Percentiles rank a stretch among this genome's conserved stretches.
Conservation (phyloP, 2,329 filamentous ascomycete genomes). For the Aphanoascus verrucosus region DNA sequence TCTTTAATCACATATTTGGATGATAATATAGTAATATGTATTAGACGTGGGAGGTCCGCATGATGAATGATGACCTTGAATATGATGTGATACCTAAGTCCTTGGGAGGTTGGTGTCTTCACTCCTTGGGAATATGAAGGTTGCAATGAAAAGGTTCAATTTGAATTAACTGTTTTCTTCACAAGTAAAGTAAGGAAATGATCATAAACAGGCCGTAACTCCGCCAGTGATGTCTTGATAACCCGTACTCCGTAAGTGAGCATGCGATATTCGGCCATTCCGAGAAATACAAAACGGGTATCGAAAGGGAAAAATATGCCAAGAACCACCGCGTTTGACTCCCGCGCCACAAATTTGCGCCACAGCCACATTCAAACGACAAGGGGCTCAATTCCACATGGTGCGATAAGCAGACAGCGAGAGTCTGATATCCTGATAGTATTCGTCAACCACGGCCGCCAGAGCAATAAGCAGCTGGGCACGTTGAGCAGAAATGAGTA, state of each 20-base stretch:
- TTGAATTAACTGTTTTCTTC: not conserved
- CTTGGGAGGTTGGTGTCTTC: not conserved
- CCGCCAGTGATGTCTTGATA: too few relatives aligned
- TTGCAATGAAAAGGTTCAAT: not conserved
- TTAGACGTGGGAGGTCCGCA: not conserved
- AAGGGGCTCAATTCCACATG: too few relatives aligned
- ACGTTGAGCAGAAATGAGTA: not conserved
- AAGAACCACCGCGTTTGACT: too few relatives aligned
- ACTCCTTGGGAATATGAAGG: not conserved
- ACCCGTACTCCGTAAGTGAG: too few relatives aligned
- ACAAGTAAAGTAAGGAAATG: not conserved
- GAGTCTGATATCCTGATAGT: not conserved
- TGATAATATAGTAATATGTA: slow-evolving; percentile 4
- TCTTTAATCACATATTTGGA: not conserved
- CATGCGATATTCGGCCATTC: too few relatives aligned
- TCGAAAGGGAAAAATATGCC: too few relatives aligned
- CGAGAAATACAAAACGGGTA: too few relatives aligned
- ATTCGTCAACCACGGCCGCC: slow-evolving; percentile 2
- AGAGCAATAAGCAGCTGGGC: not conserved
- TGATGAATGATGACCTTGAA: not conserved
- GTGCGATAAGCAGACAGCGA: too few relatives aligned
- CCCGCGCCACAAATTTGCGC: too few relatives aligned
- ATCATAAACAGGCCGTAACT: not conserved
- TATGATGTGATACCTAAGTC: not conserved
- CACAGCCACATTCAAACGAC: too few relatives aligned